phyloP scores from a whole-genome alignment of 139 green algal species.

The Chlamydomonas sphaeroides region DNA sequence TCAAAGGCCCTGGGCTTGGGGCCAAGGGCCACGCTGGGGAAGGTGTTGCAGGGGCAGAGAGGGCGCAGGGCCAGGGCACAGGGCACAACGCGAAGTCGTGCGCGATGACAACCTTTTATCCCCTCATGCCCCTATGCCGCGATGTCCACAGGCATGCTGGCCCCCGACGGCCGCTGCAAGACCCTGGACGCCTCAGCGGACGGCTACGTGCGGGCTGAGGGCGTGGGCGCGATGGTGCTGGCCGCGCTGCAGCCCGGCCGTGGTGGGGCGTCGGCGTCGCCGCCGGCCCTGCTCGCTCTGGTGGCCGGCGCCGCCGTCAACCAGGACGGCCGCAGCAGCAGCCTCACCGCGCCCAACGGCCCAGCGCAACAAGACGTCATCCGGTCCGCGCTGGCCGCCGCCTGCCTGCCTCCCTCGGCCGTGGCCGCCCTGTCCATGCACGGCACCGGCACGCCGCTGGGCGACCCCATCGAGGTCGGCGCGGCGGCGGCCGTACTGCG shows the following conservation, averaged over 20 bases:
- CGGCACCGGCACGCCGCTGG: constrained; percentile 88
- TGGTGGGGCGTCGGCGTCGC: no score
- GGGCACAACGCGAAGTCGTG: no score
- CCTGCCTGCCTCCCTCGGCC: constrained; percentile 17
- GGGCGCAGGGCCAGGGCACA: no score
- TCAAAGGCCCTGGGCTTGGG: no score
- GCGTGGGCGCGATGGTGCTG: constrained; percentile 45
- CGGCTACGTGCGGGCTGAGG: constrained; percentile 87
- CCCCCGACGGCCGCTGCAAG: constrained; percentile 83
- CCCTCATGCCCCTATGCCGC: no score
- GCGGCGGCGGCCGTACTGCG: constrained; percentile 56
- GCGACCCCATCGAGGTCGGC: constrained; percentile 73
- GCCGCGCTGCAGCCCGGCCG: not conserved
- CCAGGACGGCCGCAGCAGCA: constrained; percentile 90
- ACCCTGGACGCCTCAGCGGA: constrained; percentile 80
- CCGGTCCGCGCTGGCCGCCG: constrained; percentile 55
- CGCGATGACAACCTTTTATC: no score
- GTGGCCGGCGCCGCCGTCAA: constrained; percentile 80
- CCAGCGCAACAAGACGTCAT: constrained; percentile 88
- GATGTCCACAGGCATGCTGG: constrained; percentile 59
- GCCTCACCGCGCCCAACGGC: constrained; percentile 89
- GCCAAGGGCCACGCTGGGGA: no score
- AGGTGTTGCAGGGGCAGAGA: no score
- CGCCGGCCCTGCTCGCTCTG: constrained; percentile 17
- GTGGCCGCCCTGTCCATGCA: constrained; percentile 75